These are phyloP conservation scores for Cryptococcus neoformans DNA, from an alignment of 1,284 basidiomycete genomes.

Conservation along the genomic window DNA sequence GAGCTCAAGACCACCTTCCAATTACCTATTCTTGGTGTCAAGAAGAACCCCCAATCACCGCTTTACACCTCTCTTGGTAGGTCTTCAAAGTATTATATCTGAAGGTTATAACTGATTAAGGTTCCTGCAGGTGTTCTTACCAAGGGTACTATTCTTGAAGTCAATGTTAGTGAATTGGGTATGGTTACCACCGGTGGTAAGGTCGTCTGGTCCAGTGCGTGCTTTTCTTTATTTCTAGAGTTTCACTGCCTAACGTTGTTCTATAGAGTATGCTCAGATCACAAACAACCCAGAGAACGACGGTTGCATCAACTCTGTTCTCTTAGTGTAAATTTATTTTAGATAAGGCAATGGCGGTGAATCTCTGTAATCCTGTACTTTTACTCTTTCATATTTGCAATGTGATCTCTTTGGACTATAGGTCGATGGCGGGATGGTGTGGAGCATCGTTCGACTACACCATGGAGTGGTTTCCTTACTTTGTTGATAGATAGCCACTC, in stretches of 20 bases:
- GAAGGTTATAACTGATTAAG: conserved; percentile 52
- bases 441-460: no score
- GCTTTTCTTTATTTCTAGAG: not conserved
- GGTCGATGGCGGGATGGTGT: no score
- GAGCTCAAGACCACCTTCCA: conserved; percentile 99
- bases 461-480: no score
- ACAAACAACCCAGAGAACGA: conserved; percentile 97
- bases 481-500: no score
- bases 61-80: conserved; percentile 71
- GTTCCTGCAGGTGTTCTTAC: conserved; percentile 70
- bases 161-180: conserved; percentile 95
- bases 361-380: no score
- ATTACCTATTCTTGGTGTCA: conserved; percentile 94
- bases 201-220: conserved; percentile 60
- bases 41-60: conserved; percentile 99
- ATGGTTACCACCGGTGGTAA: conserved; percentile 99
- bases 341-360: no score
- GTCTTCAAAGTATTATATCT: conserved; percentile 5
- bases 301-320: conserved; percentile 91
- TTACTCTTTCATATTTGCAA: no score
- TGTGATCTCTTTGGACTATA: no score
- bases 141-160: conserved; percentile 97
- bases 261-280: conserved; percentile 89
- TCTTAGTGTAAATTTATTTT: conserved; percentile 50
- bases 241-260: conserved; percentile 32